Conservation (phyloP, 1,284 basidiomycete genomes). For the Porogramme epimiltina region DNA sequence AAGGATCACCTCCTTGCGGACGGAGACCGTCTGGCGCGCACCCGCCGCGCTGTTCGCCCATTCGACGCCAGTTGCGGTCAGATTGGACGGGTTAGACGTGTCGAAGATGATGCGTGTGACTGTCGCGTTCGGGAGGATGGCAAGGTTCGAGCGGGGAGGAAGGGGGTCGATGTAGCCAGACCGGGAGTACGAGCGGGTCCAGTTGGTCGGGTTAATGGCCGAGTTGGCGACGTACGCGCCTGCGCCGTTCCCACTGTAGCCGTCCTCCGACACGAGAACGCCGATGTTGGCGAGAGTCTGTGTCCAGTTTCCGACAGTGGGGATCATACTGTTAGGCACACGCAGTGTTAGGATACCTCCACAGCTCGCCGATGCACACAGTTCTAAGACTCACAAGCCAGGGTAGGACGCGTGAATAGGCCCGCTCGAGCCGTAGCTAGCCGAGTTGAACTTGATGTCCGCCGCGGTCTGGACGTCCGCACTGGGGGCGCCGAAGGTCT, state of each 20-base stretch:
- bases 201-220: slow-evolving; percentile 64
- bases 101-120: slow-evolving; percentile 65
- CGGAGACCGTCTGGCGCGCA: slow-evolving; percentile 43
- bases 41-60: slow-evolving; percentile 44
- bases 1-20: slow-evolving; percentile 60
- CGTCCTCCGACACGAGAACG: slow-evolving; percentile 42
- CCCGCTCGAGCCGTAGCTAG: slow-evolving; percentile 46
- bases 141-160: slow-evolving; percentile 59
- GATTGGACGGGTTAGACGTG: slow-evolving; percentile 39
- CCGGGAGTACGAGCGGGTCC: slow-evolving; percentile 68
- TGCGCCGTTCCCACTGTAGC: slow-evolving; percentile 49
- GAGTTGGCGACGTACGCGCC: slow-evolving; percentile 63
- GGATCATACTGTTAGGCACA: slow-evolving; percentile 39
- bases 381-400: slow-evolving; percentile 44
- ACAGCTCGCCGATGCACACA: not conserved
- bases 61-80: slow-evolving; percentile 57
- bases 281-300: slow-evolving; percentile 45
- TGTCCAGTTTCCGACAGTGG: slow-evolving; percentile 54
- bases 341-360: not conserved
- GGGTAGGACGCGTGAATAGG: slow-evolving; percentile 50
- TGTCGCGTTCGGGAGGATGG: slow-evolving; percentile 54
- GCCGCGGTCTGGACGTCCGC: slow-evolving; percentile 35
- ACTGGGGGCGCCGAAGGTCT: slow-evolving; percentile 44
- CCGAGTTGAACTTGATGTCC: slow-evolving; percentile 44
- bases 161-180: slow-evolving; percentile 71